Evolutionary conservation across 176 grass and related monocot genomes (phyloP).

Genomic region (Aegilops longissima): DNA sequence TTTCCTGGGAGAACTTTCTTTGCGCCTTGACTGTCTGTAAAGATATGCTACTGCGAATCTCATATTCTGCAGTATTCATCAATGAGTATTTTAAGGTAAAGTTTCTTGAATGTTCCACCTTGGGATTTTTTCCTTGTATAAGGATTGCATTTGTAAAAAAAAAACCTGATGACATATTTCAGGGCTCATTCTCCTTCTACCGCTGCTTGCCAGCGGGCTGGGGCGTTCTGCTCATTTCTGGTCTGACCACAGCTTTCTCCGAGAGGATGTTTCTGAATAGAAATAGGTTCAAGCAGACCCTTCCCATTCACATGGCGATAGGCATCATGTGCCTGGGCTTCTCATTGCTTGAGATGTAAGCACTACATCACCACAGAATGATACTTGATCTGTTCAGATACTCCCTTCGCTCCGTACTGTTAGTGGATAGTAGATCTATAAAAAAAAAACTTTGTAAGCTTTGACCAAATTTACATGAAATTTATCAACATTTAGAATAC

Average conservation of each 20-base stretch:
- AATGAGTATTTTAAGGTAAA: slow-evolving; percentile 83
- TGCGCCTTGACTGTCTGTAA: slow-evolving; percentile 54
- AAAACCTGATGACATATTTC: slow-evolving; percentile 22
- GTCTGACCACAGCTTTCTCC: slow-evolving; percentile 57
- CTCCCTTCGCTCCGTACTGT: too few relatives aligned
- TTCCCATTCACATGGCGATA: slow-evolving; percentile 71
- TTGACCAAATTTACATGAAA: too few relatives aligned
- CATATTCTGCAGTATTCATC: slow-evolving; percentile 82
- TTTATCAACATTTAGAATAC: too few relatives aligned
- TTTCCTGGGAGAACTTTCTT: not conserved
- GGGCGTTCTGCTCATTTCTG: slow-evolving; percentile 69
- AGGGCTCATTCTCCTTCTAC: slow-evolving; percentile 69
- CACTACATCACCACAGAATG: not conserved
- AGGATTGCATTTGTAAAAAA: not conserved
- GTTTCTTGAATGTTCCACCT: slow-evolving; percentile 21
- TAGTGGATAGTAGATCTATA: too few relatives aligned
- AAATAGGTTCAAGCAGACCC: slow-evolving; percentile 66
- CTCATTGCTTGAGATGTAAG: slow-evolving; percentile 75
- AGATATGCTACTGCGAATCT: slow-evolving; percentile 87
- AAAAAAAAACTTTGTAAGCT: too few relatives aligned
- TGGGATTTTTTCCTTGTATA: not conserved
- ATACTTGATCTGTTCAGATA: not conserved
- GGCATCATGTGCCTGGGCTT: slow-evolving; percentile 67
- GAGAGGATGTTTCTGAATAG: slow-evolving; percentile 71
- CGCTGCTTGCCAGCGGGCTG: slow-evolving; percentile 79